Percentiles rank a stretch among this genome's conserved stretches.
Conservation (phyloP, 257 asterid genomes). For the Cynanchum wilfordii region DNA sequence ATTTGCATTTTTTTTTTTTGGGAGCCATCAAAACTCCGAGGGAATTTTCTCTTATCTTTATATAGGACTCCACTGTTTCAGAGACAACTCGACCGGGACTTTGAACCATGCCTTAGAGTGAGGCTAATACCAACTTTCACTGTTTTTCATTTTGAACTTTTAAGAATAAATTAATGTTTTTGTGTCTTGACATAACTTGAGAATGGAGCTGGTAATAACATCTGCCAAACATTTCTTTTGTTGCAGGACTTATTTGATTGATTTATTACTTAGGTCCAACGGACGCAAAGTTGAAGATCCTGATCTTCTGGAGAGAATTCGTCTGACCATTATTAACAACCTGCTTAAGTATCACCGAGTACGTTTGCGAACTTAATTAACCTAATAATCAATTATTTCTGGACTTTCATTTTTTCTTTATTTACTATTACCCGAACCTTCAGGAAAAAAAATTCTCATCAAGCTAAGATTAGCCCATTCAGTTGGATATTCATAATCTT, state of each 20-base stretch:
- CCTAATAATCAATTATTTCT: neutral
- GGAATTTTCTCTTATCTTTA: no score
- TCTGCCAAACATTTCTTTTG: neutral
- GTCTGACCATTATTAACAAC: conserved; percentile 87
- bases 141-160: neutral
- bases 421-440: neutral
- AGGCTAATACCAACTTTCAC: no score
- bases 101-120: no score
- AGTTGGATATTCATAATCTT: conserved; percentile 5
- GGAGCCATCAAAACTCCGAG: no score
- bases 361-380: conserved; percentile 29
- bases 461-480: neutral
- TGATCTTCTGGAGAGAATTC: conserved; percentile 93
- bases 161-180: neutral
- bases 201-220: neutral
- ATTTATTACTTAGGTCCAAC: conserved; percentile 43
- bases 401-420: neutral
- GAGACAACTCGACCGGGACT: no score
- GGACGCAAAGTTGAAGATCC: conserved; percentile 96
- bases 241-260: neutral
- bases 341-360: conserved; percentile 94
- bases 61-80: no score
- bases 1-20: no score
- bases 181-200: conserved; percentile 7
- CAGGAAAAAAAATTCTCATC: conserved; percentile 3